phyloP scores from a whole-genome alignment of 148 eudicot genomes.

The Camellia japonica region DNA sequence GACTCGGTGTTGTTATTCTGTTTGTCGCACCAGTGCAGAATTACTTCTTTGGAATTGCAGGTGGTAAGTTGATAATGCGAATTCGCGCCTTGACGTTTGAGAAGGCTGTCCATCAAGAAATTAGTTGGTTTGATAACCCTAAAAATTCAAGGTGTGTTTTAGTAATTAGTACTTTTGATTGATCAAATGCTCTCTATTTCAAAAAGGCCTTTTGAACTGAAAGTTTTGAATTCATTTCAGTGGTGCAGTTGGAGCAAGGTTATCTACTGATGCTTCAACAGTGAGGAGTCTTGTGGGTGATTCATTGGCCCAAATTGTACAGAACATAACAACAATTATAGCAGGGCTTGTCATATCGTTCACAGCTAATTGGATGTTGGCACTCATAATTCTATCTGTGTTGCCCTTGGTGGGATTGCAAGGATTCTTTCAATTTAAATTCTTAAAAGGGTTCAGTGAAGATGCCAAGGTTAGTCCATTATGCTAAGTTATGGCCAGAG shows the following conservation, averaged over 20 bases:
- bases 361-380: slow-evolving; percentile 75
- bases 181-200: neutral
- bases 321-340: slow-evolving; percentile 57
- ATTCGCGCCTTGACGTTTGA: slow-evolving; percentile 65
- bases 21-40: slow-evolving; percentile 59
- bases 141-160: slow-evolving; percentile 63
- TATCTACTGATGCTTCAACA: slow-evolving; percentile 74
- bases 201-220: neutral
- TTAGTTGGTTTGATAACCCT: slow-evolving; percentile 87
- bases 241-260: slow-evolving; percentile 90
- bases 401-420: slow-evolving; percentile 61
- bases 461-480: slow-evolving; percentile 65
- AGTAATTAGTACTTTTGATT: too few relatives aligned
- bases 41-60: slow-evolving; percentile 71
- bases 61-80: slow-evolving; percentile 68
- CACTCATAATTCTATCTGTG: slow-evolving; percentile 52
- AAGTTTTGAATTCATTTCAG: slow-evolving; percentile 29
- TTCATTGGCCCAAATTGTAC: slow-evolving; percentile 55
- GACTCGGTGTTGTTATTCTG: slow-evolving; percentile 35
- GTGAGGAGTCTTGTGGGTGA: slow-evolving; percentile 87
- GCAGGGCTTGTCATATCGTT: slow-evolving; percentile 70
- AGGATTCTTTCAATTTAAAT: slow-evolving; percentile 57
- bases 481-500: neutral
- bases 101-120: slow-evolving; percentile 77
- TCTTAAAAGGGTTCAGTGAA: slow-evolving; percentile 62